Evolutionary conservation across 345 rosid species (phyloP), one percentile per base, ranked within the genome.

Genomic region (Passiflora organensis): DNA sequence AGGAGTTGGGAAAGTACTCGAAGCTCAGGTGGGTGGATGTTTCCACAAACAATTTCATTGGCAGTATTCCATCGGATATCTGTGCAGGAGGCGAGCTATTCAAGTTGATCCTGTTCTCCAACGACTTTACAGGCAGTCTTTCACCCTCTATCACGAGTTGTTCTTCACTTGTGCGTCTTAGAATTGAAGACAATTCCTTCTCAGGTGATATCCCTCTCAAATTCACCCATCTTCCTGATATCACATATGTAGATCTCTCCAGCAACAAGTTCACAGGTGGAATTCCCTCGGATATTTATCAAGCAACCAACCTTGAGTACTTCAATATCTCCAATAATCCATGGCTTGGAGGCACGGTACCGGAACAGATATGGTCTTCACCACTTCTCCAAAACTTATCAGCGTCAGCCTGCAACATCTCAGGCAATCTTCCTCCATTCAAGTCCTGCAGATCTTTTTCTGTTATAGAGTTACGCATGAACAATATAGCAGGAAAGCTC

Each of bases 1-100:
- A 53, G 49, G 73, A 78, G 66, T 76, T 91, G 70, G 98, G 98
- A 25, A 78, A 24, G 70, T 78, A 81, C 72, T 78, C 84, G 54
- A 86, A 81, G 65, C 95, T 88, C 5, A 72, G 81, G 65, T 91
- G 93, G 93, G 71, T 88, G 13, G 98, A 91, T 64, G 91, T 84
- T 66, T 91, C 98, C 1, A 84, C 89, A 23, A 91, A 88, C 77
- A 81, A 69, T 60, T 79, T 91, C 66, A 50, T 62, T 28, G 98
- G 96, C 28, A 72, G 71, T 46, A 81, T 91, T 64, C 98, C 98
- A n/a, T 64, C 76, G 4, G 81, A 72, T 56, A 82, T 88, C 48
- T 91, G 98, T 69, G 63, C 90, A 42, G 81, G 87, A 57, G 95
- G 91, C 53, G 76, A 53, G 48, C 72, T 88, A 8, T 60, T 54